A percentile compares a stretch with the other conserved stretches of the same genome.
These are phyloP conservation scores for Diplodia corticola DNA, from an alignment of 2,329 filamentous ascomycete genomes.

Conservation along the genomic window DNA sequence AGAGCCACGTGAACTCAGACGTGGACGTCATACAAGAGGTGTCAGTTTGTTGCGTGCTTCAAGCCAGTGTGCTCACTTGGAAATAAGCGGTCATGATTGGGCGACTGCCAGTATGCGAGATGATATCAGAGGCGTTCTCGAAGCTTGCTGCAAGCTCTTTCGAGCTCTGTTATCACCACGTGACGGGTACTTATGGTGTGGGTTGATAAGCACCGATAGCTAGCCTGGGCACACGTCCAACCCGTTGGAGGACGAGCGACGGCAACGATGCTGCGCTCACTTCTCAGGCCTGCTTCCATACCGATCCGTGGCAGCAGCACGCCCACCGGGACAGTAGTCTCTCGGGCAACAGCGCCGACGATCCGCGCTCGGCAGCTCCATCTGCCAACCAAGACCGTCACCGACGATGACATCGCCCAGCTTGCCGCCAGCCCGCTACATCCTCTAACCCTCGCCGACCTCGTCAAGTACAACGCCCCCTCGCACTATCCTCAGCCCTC, in stretches of 20 bases:
- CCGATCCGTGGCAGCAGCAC: neutral
- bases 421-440: constrained; percentile 78
- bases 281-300: constrained; percentile 5
- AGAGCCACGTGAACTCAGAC: neutral
- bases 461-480: constrained; percentile 68
- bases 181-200: neutral
- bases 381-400: constrained; percentile 47
- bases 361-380: constrained; percentile 5
- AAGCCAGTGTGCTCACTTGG: neutral
- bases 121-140: constrained; percentile 17
- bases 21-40: neutral
- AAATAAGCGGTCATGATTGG: neutral
- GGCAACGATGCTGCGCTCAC: constrained; percentile 19
- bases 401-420: constrained; percentile 73
- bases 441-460: constrained; percentile 78
- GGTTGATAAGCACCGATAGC: neutral
- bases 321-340: neutral
- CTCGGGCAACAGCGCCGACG: neutral
- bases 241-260: constrained; percentile 13
- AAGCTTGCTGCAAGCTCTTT: neutral
- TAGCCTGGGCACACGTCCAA: constrained; percentile 11
- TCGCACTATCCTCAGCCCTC: neutral
- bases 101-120: neutral
- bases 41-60: too few species aligned
- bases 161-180: constrained; percentile 1